Evolutionary conservation across 192 early-diverging fungal species (phyloP).

Genomic region (Gaertneriomyces semiglobifer): DNA sequence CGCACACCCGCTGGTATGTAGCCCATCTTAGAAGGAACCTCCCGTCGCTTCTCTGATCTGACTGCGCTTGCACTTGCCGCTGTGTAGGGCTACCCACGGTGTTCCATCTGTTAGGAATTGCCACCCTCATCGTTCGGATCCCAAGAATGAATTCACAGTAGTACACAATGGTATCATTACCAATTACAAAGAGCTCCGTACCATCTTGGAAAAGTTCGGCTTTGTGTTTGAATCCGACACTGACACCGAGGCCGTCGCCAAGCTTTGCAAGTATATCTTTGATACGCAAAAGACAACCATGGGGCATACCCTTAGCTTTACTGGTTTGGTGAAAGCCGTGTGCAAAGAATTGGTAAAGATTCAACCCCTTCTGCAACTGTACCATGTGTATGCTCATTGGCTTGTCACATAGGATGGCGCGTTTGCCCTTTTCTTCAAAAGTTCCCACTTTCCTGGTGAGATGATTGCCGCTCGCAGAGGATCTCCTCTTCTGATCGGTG

Average conservation of each 20-base stretch:
- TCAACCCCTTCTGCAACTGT: neutral
- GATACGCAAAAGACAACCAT: constrained; percentile 52
- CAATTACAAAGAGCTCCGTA: constrained; percentile 59
- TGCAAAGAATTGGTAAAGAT: constrained; percentile 54
- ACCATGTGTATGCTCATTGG: neutral
- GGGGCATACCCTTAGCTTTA: constrained; percentile 45
- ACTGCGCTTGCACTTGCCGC: neutral
- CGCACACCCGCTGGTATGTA: constrained; percentile 58
- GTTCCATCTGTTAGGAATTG: constrained; percentile 56
- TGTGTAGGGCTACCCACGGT: constrained; percentile 61
- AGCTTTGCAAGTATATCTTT: constrained; percentile 62
- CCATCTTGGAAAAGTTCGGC: constrained; percentile 61
- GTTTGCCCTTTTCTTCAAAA: constrained; percentile 61
- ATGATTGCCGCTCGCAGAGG: constrained; percentile 57
- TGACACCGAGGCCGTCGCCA: constrained; percentile 63
- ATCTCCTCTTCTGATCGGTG: constrained; percentile 64
- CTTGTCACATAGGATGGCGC: constrained; percentile 50
- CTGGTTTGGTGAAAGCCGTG: constrained; percentile 56
- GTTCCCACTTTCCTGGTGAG: constrained; percentile 57
- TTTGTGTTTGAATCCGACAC: constrained; percentile 82
- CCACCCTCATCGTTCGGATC: constrained; percentile 63
- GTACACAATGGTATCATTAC: constrained; percentile 71
- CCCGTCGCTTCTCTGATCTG: too few relatives aligned
- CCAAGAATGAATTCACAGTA: constrained; percentile 58
- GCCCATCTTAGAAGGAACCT: neutral